Evolutionary conservation across 2,329 filamentous ascomycete species (phyloP), one percentile per base, ranked within the genome.

Genomic region (Fusarium graminum): DNA sequence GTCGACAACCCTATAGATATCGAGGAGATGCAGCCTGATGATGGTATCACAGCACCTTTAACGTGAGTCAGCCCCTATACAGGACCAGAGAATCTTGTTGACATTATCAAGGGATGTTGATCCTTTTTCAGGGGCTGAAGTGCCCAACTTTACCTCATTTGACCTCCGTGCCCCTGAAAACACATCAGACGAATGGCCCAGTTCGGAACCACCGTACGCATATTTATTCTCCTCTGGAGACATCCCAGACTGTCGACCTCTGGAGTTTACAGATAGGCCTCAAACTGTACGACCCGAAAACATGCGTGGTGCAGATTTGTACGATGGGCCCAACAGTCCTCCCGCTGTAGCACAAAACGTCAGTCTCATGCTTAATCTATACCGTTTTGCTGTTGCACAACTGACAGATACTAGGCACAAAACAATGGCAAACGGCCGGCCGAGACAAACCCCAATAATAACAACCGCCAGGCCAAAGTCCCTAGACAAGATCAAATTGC

Each of bases 1-100:
- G 41, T 30, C 6, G n/a, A 55, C 14, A 22, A 65, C 7, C 59
- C 62, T 7, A 59, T 64, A 4, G 58, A 67, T 7, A 9, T 67
- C 7, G 63, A 64, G 34, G 30, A 19, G 12, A 64, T 50, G 59
- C 6, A 34, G 16, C 13, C 45, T 2, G 25, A 25, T 2, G 12
- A 16, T 14, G 49, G 25, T 4, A 6, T 8, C 2, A 4, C 64
- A 1, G 30, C 13, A 0, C 2, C 8, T 4, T 22, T 59, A 5
- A 40, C 2, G 64, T 67, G 43, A 39, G 63, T 42, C 36, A 9
- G 25, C 38, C 19, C 17, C 9, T 17, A 49, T 6, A 6, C 9
- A 16, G 8, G 12, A 13, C 14, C 11, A n/a, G 41, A 25, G 10
- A 32, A 26, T 16, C 9, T 25, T 22, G n/a, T 41, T 42, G 2